phyloP scores from a whole-genome alignment of 805 yeast species.

The Kluyveromyces siamensis region DNA sequence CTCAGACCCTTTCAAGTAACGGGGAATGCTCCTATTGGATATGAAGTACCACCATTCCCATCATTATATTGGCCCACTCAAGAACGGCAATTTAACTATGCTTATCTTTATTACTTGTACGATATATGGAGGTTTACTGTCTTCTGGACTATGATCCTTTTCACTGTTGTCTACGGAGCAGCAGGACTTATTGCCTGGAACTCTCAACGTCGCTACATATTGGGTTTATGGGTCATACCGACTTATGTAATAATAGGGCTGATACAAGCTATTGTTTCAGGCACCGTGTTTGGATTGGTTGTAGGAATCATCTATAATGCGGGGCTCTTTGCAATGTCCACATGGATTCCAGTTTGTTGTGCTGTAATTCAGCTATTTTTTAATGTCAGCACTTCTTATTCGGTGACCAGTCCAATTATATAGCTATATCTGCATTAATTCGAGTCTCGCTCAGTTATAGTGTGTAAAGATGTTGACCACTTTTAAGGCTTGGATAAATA shows the following conservation, averaged over 20 bases:
- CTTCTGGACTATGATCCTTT: slow-evolving; percentile 70
- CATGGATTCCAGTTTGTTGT: slow-evolving; percentile 91
- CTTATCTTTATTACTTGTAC: slow-evolving; percentile 54
- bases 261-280: slow-evolving; percentile 58
- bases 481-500: too few relatives aligned
- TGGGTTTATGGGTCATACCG: slow-evolving; percentile 35
- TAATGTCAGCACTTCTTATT: slow-evolving; percentile 44
- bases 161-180: slow-evolving; percentile 48
- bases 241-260: slow-evolving; percentile 47
- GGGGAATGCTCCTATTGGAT: slow-evolving; percentile 68
- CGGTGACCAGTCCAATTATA: slow-evolving; percentile 15
- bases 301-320: slow-evolving; percentile 68
- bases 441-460: not conserved
- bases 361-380: slow-evolving; percentile 59
- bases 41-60: slow-evolving; percentile 71
- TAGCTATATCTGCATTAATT: slow-evolving; percentile 1
- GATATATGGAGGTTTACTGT: slow-evolving; percentile 83
- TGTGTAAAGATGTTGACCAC: too few relatives aligned
- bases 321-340: slow-evolving; percentile 79
- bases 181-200: slow-evolving; percentile 58
- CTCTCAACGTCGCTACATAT: slow-evolving; percentile 35
- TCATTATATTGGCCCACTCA: slow-evolving; percentile 65
- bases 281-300: slow-evolving; percentile 70
- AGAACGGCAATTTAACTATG: slow-evolving; percentile 28
- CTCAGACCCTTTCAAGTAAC: slow-evolving; percentile 34